phyloP scores from a whole-genome alignment of 2,329 filamentous ascomycete genomes.

The Rhexocercosporidium sp. region DNA sequence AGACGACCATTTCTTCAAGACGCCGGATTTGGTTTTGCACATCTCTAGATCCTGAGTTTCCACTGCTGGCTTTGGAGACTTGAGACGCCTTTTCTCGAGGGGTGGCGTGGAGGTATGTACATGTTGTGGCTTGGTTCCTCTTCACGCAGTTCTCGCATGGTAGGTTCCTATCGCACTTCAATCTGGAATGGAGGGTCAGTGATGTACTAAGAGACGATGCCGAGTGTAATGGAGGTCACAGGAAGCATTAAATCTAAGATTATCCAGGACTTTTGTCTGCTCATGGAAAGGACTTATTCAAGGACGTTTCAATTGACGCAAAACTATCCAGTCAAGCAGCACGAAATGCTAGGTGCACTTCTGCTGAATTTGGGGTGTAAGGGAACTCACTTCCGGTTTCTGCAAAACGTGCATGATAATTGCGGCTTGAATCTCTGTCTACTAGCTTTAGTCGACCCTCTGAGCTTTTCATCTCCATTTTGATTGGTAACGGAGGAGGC shows the following conservation, averaged over 20 bases:
- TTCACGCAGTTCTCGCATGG: constrained; percentile 73
- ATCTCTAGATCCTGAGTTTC: constrained; percentile 43
- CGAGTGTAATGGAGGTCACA: too few species aligned
- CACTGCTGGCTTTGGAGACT: constrained; percentile 20
- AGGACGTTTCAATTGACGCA: too few species aligned
- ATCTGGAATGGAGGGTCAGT: constrained; percentile 70
- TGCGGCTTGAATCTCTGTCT: constrained; percentile 37
- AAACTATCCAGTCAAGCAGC: too few species aligned
- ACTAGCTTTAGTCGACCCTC: constrained; percentile 17
- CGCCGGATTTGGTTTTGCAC: constrained; percentile 59
- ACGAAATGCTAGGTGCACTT: neutral
- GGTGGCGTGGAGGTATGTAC: constrained; percentile 55
- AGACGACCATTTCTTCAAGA: constrained; percentile 60
- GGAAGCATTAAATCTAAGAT: too few species aligned
- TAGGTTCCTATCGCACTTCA: constrained; percentile 72
- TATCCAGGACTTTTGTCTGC: too few species aligned
- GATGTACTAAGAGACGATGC: too few species aligned
- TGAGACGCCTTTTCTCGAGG: constrained; percentile 33
- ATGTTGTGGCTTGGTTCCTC: constrained; percentile 62
- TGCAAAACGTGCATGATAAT: constrained; percentile 38
- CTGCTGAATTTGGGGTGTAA: too few species aligned
- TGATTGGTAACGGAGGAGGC: neutral
- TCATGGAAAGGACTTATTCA: too few species aligned
- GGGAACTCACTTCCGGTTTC: constrained; percentile 34
- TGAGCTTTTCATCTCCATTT: neutral